These are phyloP conservation scores for Bromus sterilis DNA, from an alignment of 176 grass and related monocot genomes.

Conservation along the genomic window DNA sequence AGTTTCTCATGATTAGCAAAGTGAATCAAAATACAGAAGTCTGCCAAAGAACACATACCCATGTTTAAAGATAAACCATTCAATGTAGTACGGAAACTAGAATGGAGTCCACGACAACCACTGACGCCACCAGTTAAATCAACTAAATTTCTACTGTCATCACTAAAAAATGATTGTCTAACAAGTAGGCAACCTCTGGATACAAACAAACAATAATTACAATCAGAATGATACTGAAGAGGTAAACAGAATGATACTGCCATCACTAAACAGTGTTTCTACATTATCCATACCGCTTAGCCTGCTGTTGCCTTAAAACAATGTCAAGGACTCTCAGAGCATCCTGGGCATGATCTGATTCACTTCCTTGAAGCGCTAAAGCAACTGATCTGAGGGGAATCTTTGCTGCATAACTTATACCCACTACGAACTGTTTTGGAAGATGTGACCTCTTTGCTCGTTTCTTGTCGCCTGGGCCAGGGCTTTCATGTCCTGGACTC, in stretches of 20 bases:
- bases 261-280: background rate
- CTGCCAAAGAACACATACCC: slow-evolving; percentile 33
- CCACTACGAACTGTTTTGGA: slow-evolving; percentile 58
- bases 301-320: slow-evolving; percentile 86
- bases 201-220: slow-evolving; percentile 16
- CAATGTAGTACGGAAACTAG: slow-evolving; percentile 50
- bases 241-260: background rate
- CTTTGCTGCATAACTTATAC: slow-evolving; percentile 56
- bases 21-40: slow-evolving; percentile 11
- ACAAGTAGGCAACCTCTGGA: slow-evolving; percentile 63
- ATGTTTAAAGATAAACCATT: slow-evolving; percentile 61
- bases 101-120: slow-evolving; percentile 64
- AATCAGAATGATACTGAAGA: slow-evolving; percentile 1
- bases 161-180: slow-evolving; percentile 63
- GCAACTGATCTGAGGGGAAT: slow-evolving; percentile 70
- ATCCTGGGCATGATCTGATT: slow-evolving; percentile 59
- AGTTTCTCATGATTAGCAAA: slow-evolving; percentile 13
- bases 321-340: slow-evolving; percentile 79
- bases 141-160: slow-evolving; percentile 56
- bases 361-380: slow-evolving; percentile 50
- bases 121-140: slow-evolving; percentile 59
- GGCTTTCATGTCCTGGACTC: slow-evolving; percentile 49
- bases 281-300: slow-evolving; percentile 48
- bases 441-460: slow-evolving; percentile 50
- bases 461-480: slow-evolving; percentile 48